Conservation (phyloP, 768 basidiomycete species). For the Tricholomella constricta region DNA sequence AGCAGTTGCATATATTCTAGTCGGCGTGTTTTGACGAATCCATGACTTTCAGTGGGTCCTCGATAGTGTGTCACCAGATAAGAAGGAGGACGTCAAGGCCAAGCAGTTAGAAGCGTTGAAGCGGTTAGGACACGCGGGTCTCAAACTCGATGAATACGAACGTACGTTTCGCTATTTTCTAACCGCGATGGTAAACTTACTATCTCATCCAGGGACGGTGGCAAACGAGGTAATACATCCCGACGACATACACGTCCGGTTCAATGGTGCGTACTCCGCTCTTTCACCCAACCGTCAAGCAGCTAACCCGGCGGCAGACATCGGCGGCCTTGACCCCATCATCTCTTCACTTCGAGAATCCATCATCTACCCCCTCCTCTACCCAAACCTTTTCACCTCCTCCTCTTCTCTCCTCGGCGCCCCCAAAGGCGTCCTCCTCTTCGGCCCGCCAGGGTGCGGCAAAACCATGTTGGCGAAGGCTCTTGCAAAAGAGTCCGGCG, state of each 20-base stretch:
- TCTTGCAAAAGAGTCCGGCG: conserved; percentile 94
- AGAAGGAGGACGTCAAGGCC: conserved; percentile 62
- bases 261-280: conserved; percentile 56
- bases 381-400: conserved; percentile 83
- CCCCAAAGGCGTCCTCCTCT: conserved; percentile 94
- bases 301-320: conserved; percentile 46
- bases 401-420: conserved; percentile 83
- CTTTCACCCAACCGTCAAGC: neutral
- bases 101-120: conserved; percentile 74
- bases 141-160: conserved; percentile 92
- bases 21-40: neutral
- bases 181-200: neutral
- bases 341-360: conserved; percentile 90
- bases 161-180: conserved; percentile 43
- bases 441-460: conserved; percentile 96
- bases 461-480: conserved; percentile 99
- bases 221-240: conserved; percentile 93
- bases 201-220: conserved; percentile 61
- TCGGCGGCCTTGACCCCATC: conserved; percentile 92
- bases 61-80: conserved; percentile 51
- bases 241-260: conserved; percentile 79
- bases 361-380: conserved; percentile 92
- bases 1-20: conserved; percentile 23
- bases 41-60: conserved; percentile 59
- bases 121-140: conserved; percentile 66